Conservation (phyloP, 768 basidiomycete genomes). For the Tephrocybe sp. region DNA sequence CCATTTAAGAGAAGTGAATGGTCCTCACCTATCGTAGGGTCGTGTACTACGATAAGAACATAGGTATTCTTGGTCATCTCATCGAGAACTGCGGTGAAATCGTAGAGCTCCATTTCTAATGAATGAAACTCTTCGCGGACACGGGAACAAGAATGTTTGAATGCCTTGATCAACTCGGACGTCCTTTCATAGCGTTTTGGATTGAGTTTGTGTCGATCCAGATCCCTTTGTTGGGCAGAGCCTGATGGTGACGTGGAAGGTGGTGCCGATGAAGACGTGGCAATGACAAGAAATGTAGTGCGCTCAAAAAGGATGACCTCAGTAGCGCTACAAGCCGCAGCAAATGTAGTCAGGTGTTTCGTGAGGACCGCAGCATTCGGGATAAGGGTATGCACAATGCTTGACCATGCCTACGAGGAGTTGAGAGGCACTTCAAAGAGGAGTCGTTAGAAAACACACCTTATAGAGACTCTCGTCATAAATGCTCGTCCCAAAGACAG, state of each 20-base stretch:
- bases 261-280: constrained; percentile 52
- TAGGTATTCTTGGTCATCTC: constrained; percentile 94
- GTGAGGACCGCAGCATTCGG: constrained; percentile 91
- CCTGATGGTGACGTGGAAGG: constrained; percentile 31
- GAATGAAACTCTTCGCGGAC: constrained; percentile 83
- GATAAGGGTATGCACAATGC: constrained; percentile 93
- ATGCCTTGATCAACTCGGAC: constrained; percentile 92
- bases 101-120: constrained; percentile 80
- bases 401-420: constrained; percentile 85
- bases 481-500: constrained; percentile 91
- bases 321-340: constrained; percentile 82
- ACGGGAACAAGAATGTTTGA: constrained; percentile 88
- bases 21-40: constrained; percentile 77
- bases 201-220: constrained; percentile 46
- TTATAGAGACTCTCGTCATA: constrained; percentile 97
- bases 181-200: constrained; percentile 82
- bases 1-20: not conserved
- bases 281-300: constrained; percentile 97
- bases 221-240: constrained; percentile 22
- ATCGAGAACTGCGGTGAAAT: constrained; percentile 88
- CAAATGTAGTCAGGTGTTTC: constrained; percentile 82
- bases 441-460: constrained; percentile 35
- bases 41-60: constrained; percentile 84
- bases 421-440: constrained; percentile 1
- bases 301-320: constrained; percentile 97